Conservation (phyloP, 768 basidiomycete genomes). For the Naganishia randhawae region DNA sequence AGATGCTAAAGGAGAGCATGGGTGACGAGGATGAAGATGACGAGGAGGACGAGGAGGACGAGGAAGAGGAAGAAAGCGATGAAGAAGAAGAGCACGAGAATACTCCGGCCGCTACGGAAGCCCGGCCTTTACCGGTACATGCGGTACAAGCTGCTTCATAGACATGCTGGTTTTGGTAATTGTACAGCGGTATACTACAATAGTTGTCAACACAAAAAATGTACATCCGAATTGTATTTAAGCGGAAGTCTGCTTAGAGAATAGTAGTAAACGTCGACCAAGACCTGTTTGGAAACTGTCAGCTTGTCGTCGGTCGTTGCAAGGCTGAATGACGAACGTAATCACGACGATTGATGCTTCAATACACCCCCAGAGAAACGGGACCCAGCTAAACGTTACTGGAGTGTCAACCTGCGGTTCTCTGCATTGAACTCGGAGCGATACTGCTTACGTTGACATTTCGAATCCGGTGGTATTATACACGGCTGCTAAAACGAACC, state of each 20-base stretch:
- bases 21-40: constrained; percentile 62
- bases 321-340: constrained; percentile 16
- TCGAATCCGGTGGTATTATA: constrained; percentile 30
- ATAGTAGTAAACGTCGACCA: constrained; percentile 29
- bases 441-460: constrained; percentile 29
- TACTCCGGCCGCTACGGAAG: background rate
- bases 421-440: background rate
- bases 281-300: constrained; percentile 3
- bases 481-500: constrained; percentile 28
- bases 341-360: constrained; percentile 28
- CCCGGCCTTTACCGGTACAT: constrained; percentile 10
- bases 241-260: constrained; percentile 6
- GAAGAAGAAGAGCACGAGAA: constrained; percentile 23
- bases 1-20: constrained; percentile 89
- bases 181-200: background rate
- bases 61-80: constrained; percentile 20
- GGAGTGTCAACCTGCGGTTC: background rate
- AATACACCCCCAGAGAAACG: constrained; percentile 27
- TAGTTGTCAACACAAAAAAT: background rate
- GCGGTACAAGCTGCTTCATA: background rate
- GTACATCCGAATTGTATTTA: background rate
- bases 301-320: background rate
- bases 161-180: background rate
- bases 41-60: constrained; percentile 13
- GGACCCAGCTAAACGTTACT: constrained; percentile 21